A percentile compares a stretch with the other conserved stretches of the same genome.
These are phyloP conservation scores for Actinomortierella wolfii DNA, from an alignment of 371 early-diverging fungal genomes.

Conservation along the genomic window DNA sequence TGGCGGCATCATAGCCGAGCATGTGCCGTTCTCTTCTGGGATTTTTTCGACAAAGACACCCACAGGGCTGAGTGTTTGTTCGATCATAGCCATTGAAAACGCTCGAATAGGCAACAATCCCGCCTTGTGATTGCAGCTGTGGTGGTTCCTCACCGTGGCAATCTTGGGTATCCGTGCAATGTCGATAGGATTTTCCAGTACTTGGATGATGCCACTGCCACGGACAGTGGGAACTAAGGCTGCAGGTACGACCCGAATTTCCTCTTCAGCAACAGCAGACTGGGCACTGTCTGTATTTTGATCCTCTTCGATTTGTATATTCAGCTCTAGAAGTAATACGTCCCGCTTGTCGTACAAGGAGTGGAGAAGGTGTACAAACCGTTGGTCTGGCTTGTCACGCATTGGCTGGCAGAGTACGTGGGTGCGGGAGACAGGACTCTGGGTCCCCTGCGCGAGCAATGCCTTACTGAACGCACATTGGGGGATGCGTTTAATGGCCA, in stretches of 20 bases:
- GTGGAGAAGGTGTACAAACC: slow-evolving; percentile 8
- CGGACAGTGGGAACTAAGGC: slow-evolving; percentile 10
- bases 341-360: slow-evolving; percentile 21
- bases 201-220: slow-evolving; percentile 15
- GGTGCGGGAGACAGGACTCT: no score
- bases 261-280: not conserved
- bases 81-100: slow-evolving; percentile 36
- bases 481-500: no score
- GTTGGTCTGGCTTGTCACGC: no score
- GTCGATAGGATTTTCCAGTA: slow-evolving; percentile 2
- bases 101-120: not conserved
- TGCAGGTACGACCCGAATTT: no score
- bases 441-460: no score
- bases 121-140: not conserved
- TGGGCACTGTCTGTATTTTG: not conserved
- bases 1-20: no score
- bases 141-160: not conserved
- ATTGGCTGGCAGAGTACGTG: no score
- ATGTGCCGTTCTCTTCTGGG: no score
- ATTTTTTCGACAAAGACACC: slow-evolving; percentile 23
- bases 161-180: not conserved
- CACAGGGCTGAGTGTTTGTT: slow-evolving; percentile 18
- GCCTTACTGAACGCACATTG: no score
- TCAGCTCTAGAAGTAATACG: slow-evolving; percentile 12
- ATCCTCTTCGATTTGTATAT: not conserved